Evolutionary conservation across 768 basidiomycete species (phyloP), one percentile per base, ranked within the genome.

Genomic region (Suillus brevipes): DNA sequence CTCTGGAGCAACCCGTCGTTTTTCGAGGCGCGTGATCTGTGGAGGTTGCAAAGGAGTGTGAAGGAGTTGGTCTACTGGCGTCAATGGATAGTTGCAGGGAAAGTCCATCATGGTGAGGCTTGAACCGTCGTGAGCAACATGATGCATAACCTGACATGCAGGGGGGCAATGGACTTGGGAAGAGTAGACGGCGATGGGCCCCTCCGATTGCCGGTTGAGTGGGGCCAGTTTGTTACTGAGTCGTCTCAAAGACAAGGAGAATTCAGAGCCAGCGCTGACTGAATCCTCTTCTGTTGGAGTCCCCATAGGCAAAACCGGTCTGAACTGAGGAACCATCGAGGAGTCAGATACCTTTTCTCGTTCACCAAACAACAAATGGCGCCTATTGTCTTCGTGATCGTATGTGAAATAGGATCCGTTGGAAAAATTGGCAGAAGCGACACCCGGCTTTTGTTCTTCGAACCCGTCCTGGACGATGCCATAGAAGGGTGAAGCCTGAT

Each of bases 231-330:
- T 78, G 20, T 76, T 73, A 56, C 75, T 65, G 42, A 76, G 67
- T 23, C 73, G 77, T n/a, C 73, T 72, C 63, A 69, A 73, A 25
- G 79, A 75, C 65, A 75, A 71, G 45, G 76, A 77, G 43, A 70
- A 65, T 40, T 64, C 64, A 64, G 71, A 64, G 38, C 67, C 40
- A 34, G 64, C 64, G 10, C 65, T 64, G n/a, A 64, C 40, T 43
- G 74, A 40, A 16, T 64, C 37, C 3, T 49, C 36, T 62, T 67
- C 70, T 43, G 61, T 50, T 1, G 64, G 63, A 58, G 65, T 65
- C 45, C 66, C 62, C 25, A 61, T 66, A 6, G 63, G 57, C 6
- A 65, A 9, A 20, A 31, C 28, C 23, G 23, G 49, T 38, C 53
- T 18, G 61, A 64, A 65, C 61, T 68, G 70, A 7, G 65, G 34